These are phyloP conservation scores for Phytophthora pluvialis DNA, from an alignment of 352 stramenopile species.

Conservation along the genomic window DNA sequence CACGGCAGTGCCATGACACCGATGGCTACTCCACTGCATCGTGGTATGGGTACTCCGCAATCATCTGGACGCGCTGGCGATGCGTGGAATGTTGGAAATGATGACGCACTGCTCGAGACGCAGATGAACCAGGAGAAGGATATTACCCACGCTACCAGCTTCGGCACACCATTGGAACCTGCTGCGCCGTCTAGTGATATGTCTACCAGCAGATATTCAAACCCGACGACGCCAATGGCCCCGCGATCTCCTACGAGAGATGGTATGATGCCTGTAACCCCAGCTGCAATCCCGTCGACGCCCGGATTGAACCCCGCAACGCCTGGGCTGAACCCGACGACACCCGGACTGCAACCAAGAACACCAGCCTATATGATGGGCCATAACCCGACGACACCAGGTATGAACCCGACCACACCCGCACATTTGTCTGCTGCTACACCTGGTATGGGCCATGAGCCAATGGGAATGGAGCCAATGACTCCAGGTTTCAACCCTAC, in stretches of 20 bases:
- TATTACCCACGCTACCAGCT: conserved; percentile 89
- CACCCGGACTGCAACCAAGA: conserved; percentile 59
- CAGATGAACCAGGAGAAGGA: conserved; percentile 92
- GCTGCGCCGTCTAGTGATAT: conserved; percentile 74
- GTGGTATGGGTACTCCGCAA: conserved; percentile 75
- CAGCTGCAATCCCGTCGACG: conserved; percentile 74
- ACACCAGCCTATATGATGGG: conserved; percentile 58
- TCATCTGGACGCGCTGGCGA: conserved; percentile 67
- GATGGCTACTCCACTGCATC: conserved; percentile 89
- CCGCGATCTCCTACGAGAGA: conserved; percentile 74
- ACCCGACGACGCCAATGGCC: conserved; percentile 57
- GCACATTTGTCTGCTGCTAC: conserved; percentile 75
- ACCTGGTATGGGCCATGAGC: conserved; percentile 69
- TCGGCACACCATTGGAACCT: conserved; percentile 82
- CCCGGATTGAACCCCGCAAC: conserved; percentile 86
- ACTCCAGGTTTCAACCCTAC: conserved; percentile 90
- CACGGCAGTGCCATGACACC: conserved; percentile 86
- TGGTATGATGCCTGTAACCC: conserved; percentile 69
- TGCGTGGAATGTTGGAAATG: conserved; percentile 89
- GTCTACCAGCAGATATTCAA: conserved; percentile 56
- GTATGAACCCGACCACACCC: conserved; percentile 77
- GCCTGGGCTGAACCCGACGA: conserved; percentile 68
- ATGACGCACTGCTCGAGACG: conserved; percentile 84
- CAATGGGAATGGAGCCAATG: conserved; percentile 86
- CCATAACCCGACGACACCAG: conserved; percentile 81